These are phyloP conservation scores for Chamaecyparis obtusa DNA, from an alignment of 75 land plant species.

Conservation along the genomic window DNA sequence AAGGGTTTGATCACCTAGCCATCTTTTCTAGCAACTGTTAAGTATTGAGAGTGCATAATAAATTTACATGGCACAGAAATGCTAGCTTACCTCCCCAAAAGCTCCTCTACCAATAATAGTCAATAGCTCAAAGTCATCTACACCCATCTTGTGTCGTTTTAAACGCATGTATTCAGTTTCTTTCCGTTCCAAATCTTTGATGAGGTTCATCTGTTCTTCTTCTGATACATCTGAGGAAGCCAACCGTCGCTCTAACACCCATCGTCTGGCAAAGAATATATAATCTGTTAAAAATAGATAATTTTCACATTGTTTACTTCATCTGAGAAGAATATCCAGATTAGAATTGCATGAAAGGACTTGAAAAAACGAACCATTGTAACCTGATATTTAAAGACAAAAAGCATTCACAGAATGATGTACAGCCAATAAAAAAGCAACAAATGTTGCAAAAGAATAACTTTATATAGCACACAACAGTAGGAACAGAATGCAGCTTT, in stretches of 20 bases:
- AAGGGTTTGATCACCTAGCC: neutral
- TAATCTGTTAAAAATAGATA: constrained; percentile 7
- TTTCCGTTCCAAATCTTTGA: constrained; percentile 49
- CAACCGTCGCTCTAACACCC: constrained; percentile 50
- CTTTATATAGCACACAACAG: neutral
- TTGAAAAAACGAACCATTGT: neutral
- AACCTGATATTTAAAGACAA: neutral
- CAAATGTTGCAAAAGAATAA: neutral
- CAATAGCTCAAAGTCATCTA: constrained; percentile 56
- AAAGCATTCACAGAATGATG: neutral
- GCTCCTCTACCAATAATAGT: constrained; percentile 66
- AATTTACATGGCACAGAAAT: neutral
- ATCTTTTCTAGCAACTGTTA: neutral
- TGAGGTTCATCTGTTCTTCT: constrained; percentile 54
- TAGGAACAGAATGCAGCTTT: neutral
- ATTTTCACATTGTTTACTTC: neutral
- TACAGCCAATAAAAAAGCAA: neutral
- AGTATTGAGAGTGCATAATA: neutral
- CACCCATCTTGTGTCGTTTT: constrained; percentile 68
- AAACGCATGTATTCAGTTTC: constrained; percentile 65
- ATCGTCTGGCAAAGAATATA: constrained; percentile 34
- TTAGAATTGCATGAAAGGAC: neutral
- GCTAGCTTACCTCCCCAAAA: constrained; percentile 54
- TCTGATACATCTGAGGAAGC: constrained; percentile 66
- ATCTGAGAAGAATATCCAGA: neutral